These are phyloP conservation scores for Fonsecaea multimorphosa DNA, from an alignment of 2,329 filamentous ascomycete genomes.

Conservation along the genomic window DNA sequence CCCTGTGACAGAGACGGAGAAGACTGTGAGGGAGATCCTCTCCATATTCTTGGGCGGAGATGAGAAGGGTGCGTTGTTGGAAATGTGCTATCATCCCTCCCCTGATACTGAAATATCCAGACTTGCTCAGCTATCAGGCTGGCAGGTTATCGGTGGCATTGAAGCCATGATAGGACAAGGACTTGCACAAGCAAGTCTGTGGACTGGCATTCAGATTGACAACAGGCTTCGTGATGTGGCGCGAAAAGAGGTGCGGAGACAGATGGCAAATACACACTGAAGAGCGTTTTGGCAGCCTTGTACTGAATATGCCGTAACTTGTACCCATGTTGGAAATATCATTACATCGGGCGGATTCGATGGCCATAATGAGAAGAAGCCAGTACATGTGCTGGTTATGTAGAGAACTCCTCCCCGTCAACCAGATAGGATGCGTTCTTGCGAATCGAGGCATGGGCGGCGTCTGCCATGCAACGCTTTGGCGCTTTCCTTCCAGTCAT, in stretches of 20 bases:
- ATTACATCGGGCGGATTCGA: background rate
- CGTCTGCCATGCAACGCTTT: conserved; percentile 71
- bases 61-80: conserved; percentile 71
- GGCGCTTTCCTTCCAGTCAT: conserved; percentile 77
- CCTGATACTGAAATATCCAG: conserved; percentile 71
- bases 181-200: conserved; percentile 67
- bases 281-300: background rate
- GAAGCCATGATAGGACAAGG: conserved; percentile 81
- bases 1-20: conserved; percentile 69
- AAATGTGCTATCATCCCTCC: conserved; percentile 83
- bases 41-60: conserved; percentile 47
- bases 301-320: background rate
- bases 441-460: conserved; percentile 51
- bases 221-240: conserved; percentile 45
- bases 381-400: background rate
- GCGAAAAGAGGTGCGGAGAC: conserved; percentile 19
- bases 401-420: conserved; percentile 29
- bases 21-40: conserved; percentile 62
- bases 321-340: conserved; percentile 3
- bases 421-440: conserved; percentile 29
- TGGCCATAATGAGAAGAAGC: background rate
- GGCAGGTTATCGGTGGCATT: conserved; percentile 76
- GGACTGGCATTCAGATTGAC: conserved; percentile 67
- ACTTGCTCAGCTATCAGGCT: conserved; percentile 66
- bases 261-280: conserved; percentile 12